A percentile compares a stretch with the other conserved stretches of the same genome.
Conservation (phyloP, 1,139 yeast species). For the Zhuliangozyma blackwelliae region DNA sequence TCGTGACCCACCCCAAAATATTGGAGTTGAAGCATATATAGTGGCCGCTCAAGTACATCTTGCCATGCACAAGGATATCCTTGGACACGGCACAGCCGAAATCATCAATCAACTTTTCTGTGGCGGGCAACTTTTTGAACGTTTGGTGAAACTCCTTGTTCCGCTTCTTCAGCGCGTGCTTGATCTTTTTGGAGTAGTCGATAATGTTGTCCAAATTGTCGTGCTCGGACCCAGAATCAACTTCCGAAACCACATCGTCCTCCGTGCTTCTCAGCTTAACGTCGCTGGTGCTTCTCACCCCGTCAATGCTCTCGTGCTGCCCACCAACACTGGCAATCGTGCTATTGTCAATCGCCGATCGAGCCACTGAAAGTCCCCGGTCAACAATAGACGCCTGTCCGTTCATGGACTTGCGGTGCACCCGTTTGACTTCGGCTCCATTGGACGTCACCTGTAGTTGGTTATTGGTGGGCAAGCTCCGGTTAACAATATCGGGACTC, state of each 20-base stretch:
- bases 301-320: background rate
- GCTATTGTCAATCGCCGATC: slow-evolving; percentile 3
- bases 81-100: slow-evolving; percentile 68
- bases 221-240: slow-evolving; percentile 10
- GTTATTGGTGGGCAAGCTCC: slow-evolving; percentile 12
- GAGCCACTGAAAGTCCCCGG: no score
- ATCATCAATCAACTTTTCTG: slow-evolving; percentile 58
- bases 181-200: slow-evolving; percentile 21
- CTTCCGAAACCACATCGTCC: slow-evolving; percentile 5
- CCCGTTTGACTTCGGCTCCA: slow-evolving; percentile 10
- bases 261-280: slow-evolving; percentile 3
- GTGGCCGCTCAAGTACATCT: slow-evolving; percentile 57
- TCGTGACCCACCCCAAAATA: slow-evolving; percentile 71
- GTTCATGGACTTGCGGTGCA: slow-evolving; percentile 18
- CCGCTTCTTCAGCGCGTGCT: slow-evolving; percentile 39
- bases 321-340: slow-evolving; percentile 1
- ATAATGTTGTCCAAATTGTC: slow-evolving; percentile 14
- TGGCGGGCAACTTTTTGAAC: slow-evolving; percentile 51
- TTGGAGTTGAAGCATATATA: slow-evolving; percentile 68
- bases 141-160: slow-evolving; percentile 60
- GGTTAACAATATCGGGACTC: slow-evolving; percentile 18
- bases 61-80: slow-evolving; percentile 71
- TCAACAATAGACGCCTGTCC: slow-evolving; percentile 1
- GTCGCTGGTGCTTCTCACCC: slow-evolving; percentile 2
- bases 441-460: slow-evolving; percentile 7